phyloP scores from a whole-genome alignment of 306 rosid species.

The Aeschynomene evenia region DNA sequence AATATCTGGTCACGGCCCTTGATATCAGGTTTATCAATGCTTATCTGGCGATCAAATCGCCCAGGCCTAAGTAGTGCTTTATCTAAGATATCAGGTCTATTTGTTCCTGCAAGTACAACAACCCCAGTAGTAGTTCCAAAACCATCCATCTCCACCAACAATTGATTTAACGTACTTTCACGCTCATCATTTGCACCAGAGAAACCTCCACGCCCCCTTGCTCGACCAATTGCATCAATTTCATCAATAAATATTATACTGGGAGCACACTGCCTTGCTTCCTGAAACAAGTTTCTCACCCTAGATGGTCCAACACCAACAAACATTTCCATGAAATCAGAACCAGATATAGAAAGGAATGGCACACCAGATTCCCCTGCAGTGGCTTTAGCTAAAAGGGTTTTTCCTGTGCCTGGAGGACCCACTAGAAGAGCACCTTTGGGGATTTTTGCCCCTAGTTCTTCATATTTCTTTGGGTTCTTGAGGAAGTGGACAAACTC shows the following conservation, averaged over 20 bases:
- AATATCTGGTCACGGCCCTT: conserved; percentile 91
- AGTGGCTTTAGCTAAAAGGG: conserved; percentile 95
- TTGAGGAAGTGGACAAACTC: conserved; percentile 97
- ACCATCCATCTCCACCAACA: conserved; percentile 98
- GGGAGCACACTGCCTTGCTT: conserved; percentile 95
- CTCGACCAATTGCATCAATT: conserved; percentile 97
- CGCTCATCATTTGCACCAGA: conserved; percentile 93
- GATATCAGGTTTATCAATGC: conserved; percentile 84
- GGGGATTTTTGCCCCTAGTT: conserved; percentile 92
- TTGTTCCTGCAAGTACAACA: conserved; percentile 98
- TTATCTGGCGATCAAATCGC: conserved; percentile 84
- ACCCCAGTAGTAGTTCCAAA: conserved; percentile 94
- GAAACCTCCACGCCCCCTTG: conserved; percentile 94
- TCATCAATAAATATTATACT: conserved; percentile 95
- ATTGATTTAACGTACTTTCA: conserved; percentile 92
- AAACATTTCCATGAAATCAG: conserved; percentile 96
- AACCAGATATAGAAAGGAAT: conserved; percentile 90
- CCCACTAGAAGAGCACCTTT: conserved; percentile 97
- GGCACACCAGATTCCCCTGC: conserved; percentile 98
- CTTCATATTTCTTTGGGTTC: conserved; percentile 91
- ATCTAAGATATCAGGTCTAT: conserved; percentile 95
- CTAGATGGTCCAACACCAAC: conserved; percentile 98
- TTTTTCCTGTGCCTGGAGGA: conserved; percentile 98
- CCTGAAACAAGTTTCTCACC: conserved; percentile 94
- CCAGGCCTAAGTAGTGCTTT: conserved; percentile 94